Evolutionary conservation across 495 filamentous ascomycete genomes (phyloP), one percentile per base, ranked within the genome.

Genomic region (Elaphomyces granulatus): DNA sequence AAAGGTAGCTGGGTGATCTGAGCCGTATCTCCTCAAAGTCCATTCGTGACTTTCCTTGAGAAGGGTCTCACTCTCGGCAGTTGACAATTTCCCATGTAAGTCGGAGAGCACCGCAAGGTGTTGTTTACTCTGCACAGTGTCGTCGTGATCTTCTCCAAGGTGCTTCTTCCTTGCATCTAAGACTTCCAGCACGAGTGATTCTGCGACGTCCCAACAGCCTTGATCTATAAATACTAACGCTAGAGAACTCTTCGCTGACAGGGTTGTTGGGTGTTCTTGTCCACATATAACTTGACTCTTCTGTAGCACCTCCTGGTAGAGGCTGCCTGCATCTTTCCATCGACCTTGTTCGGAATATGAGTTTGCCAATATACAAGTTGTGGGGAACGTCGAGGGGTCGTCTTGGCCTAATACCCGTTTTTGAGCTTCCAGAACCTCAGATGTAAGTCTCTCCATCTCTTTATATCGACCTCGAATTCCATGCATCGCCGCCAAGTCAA

Each of bases 381-480:
- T 52, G 4, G 30, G 35, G 15, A 58, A 34, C 1, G 54, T 58
- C 7, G 44, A 42, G 3, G 41, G 36, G 47, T 57, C 37, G 15
- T 47, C 20, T 10, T 34, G 28, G 15, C 55, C 52, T 9, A 58
- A 34, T n/a, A 49, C 26, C 23, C 45, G 31, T 20, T 38, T 49
- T 17, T 45, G 43, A 12, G 18, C 41, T 36, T 43, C 32, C 14
- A 58, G 36, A 12, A 53, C 48, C 23, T 54, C 15, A 53, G 47
- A 70, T 54, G 34, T 3, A n/a, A 63, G 23, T 19, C 48, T 45
- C 43, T 60, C 58, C 3, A 58, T 60, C 16, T 57, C 42, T n/a
- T 45, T 46, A 21, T 43, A 48, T 9, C 43, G 45, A 28, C 56
- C 60, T 37, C 53, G 44, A 16, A 45, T 45, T 23, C 40, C 16